Percentiles rank a stretch among this genome's conserved stretches.
Conservation (phyloP, 495 filamentous ascomycete genomes). For the Neurospora sp. region DNA sequence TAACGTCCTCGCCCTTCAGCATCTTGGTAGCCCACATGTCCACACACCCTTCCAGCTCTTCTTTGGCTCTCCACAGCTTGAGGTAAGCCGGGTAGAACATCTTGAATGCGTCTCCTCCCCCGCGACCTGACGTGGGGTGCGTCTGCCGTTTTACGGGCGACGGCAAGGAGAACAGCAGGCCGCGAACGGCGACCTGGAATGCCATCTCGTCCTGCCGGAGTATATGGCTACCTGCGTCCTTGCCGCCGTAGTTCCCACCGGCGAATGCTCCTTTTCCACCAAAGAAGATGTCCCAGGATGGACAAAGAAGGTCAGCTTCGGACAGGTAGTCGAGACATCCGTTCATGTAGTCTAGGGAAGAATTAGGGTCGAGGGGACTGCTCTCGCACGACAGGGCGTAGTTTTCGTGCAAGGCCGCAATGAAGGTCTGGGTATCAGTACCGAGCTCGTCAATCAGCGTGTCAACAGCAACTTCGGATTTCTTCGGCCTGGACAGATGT, state of each 20-base stretch:
- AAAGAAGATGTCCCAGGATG: constrained; percentile 47
- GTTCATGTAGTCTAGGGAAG: constrained; percentile 55
- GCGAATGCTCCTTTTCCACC: constrained; percentile 30
- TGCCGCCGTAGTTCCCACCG: constrained; percentile 32
- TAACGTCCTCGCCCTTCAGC: constrained; percentile 36
- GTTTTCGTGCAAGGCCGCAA: constrained; percentile 92
- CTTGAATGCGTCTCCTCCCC: constrained; percentile 52
- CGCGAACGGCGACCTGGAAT: constrained; percentile 79
- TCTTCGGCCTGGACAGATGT: constrained; percentile 50
- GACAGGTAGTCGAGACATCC: constrained; percentile 77
- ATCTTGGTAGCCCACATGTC: constrained; percentile 55
- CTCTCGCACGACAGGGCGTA: constrained; percentile 72
- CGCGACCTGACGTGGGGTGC: constrained; percentile 28
- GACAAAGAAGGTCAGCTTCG: constrained; percentile 71
- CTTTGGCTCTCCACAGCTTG: constrained; percentile 64
- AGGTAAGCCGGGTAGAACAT: constrained; percentile 82
- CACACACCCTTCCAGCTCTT: constrained; percentile 65
- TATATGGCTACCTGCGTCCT: constrained; percentile 52
- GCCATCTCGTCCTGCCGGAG: constrained; percentile 85
- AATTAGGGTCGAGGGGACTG: constrained; percentile 32
- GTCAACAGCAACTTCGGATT: constrained; percentile 62
- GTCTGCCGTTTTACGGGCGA: constrained; percentile 64
- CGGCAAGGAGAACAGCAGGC: constrained; percentile 73
- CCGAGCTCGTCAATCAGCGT: constrained; percentile 79
- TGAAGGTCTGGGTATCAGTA: constrained; percentile 79